Base-by-base conservation (phyloP, 2,329 filamentous ascomycete genomes). In the Ilyonectria robusta region DNA sequence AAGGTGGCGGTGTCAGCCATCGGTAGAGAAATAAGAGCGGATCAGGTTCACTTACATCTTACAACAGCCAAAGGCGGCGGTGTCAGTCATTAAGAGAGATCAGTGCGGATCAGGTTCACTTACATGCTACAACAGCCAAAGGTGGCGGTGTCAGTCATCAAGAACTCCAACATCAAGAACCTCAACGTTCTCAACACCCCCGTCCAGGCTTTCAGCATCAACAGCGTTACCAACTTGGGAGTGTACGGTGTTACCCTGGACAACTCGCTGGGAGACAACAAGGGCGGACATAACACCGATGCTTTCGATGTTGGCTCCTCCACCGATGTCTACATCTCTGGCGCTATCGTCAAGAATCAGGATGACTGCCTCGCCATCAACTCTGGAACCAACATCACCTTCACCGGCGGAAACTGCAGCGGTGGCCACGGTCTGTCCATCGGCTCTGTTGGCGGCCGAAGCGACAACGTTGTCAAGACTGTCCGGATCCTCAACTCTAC, bases 341-440 rank as follows among this genome's bases (percentile, higher is more conserved):
- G 84, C 40, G 86, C 86, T 46, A 82, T 80, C 37, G 82, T 90
- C 60, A 84, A 87, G 75, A 90, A 90, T 81, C 88, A 90, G 78
- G 88, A 90, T 65, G 88, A 90, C 74, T 90, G 88, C 70, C 81
- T 90, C 8, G 87, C 88, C 29, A 75, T 88, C 67, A 90, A 89
- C 80, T 88, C 85, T 2, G 85, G 84, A 1, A 81, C 78, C 31
- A 78, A 84, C 72, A 86, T 87, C 67, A 81, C 79, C 57, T 85
- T 86, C 76, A 82, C 77, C 23, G 79, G 77, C 47, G 79, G 83
- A 8, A 76, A 78, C 72, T 86, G 85, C 79, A 82, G 77, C 26
- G 82, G 82, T 40, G 82, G 83, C 3, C 83, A 84, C 65, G 82
- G 82, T 37, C 76, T 84, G 9, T 83, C 81, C 15, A 84, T 82